These are phyloP conservation scores for Colletotrichum acutatum DNA, from an alignment of 2,329 filamentous ascomycete species.

Conservation along the genomic window DNA sequence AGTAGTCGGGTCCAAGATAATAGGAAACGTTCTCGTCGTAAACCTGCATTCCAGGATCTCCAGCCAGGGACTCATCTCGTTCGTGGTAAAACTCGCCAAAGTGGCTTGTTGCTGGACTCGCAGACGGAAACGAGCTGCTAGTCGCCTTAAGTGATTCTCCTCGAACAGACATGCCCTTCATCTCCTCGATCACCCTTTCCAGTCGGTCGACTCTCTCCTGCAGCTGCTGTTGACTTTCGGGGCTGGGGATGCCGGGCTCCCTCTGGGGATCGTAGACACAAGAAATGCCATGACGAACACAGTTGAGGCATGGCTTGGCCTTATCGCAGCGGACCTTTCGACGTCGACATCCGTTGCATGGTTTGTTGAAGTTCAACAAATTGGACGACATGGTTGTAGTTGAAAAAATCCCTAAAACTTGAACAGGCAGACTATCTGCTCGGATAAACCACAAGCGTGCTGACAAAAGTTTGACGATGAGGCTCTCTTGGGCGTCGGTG, in stretches of 20 bases:
- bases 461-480: not conserved
- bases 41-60: conserved; percentile 31
- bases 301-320: conserved; percentile 30
- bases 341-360: conserved; percentile 27
- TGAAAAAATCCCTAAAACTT: not conserved
- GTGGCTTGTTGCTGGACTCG: conserved; percentile 1
- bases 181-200: conserved; percentile 27
- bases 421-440: conserved; percentile 12
- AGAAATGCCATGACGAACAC: conserved; percentile 21
- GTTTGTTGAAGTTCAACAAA: conserved; percentile 23
- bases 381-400: conserved; percentile 19
- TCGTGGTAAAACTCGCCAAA: conserved; percentile 10
- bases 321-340: conserved; percentile 35
- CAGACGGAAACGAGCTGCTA: not conserved
- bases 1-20: conserved; percentile 33
- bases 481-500: not conserved
- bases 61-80: conserved; percentile 7
- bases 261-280: conserved; percentile 28
- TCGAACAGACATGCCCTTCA: conserved; percentile 17
- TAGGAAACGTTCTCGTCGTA: conserved; percentile 34
- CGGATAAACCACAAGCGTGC: not conserved
- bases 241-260: not conserved
- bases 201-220: conserved; percentile 30
- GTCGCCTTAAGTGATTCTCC: not conserved
- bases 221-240: conserved; percentile 27